Evolutionary conservation across 306 rosid genomes (phyloP).

Genomic region (Prunus davidiana): DNA sequence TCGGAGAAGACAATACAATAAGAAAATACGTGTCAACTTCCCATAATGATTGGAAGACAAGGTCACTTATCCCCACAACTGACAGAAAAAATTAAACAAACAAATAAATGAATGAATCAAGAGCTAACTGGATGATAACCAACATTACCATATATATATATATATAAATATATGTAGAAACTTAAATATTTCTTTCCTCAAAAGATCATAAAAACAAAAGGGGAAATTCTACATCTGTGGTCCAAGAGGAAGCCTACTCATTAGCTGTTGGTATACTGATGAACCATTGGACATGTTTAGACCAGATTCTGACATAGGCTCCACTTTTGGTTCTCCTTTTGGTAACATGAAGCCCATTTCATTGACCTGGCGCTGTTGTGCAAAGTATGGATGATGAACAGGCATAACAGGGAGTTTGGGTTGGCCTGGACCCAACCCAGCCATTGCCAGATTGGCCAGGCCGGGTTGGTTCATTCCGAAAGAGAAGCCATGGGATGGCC

Average conservation of each 20-base stretch:
- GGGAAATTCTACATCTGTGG: constrained; percentile 60
- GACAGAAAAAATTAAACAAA: not conserved
- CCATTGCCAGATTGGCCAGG: constrained; percentile 58
- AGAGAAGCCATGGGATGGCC: constrained; percentile 54
- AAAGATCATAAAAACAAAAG: constrained; percentile 23
- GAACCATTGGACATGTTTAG: constrained; percentile 62
- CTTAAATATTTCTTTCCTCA: constrained; percentile 8
- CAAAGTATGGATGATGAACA: constrained; percentile 65
- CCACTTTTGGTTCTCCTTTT: constrained; percentile 83
- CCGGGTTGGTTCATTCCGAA: constrained; percentile 73
- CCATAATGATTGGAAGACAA: not conserved
- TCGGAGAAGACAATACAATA: not conserved
- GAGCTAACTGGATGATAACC: constrained; percentile 11
- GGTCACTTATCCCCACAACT: not conserved
- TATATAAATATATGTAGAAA: not conserved
- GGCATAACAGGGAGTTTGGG: constrained; percentile 58
- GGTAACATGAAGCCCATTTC: constrained; percentile 73
- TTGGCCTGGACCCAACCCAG: constrained; percentile 57
- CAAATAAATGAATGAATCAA: not conserved
- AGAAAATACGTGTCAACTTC: not conserved
- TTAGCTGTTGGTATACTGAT: constrained; percentile 65
- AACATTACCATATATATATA: not conserved
- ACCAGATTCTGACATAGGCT: constrained; percentile 53
- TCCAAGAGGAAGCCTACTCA: constrained; percentile 93
- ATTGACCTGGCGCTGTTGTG: constrained; percentile 45